A percentile compares a stretch with the other conserved stretches of the same genome.
phyloP scores from a whole-genome alignment of 1,284 basidiomycete species.

The Cystobasidiaceae sp. region DNA sequence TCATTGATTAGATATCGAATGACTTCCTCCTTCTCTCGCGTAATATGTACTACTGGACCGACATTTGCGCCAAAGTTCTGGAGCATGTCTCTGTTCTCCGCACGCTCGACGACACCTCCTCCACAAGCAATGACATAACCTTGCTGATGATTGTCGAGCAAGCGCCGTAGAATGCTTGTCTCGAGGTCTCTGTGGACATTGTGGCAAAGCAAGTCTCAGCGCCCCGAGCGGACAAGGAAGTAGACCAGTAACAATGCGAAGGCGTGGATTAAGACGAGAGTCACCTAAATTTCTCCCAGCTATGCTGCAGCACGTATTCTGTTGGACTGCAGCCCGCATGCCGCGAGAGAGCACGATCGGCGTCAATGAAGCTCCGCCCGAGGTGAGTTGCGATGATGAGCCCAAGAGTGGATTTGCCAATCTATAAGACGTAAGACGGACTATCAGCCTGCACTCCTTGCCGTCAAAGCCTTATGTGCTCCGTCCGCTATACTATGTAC shows the following conservation, averaged over 20 bases:
- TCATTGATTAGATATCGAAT: slow-evolving; percentile 22
- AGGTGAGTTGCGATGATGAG: slow-evolving; percentile 40
- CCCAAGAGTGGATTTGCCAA: slow-evolving; percentile 41
- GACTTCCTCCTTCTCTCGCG: slow-evolving; percentile 20
- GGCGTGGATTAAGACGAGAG: not conserved
- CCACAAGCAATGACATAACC: slow-evolving; percentile 31
- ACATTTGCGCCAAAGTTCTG: slow-evolving; percentile 5
- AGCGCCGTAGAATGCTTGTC: slow-evolving; percentile 11
- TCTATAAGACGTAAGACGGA: no score
- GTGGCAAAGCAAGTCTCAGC: no score
- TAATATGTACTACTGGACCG: slow-evolving; percentile 24
- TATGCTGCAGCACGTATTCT: slow-evolving; percentile 30
- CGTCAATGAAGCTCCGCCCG: slow-evolving; percentile 37
- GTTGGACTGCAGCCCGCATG: slow-evolving; percentile 13
- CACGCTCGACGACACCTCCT: slow-evolving; percentile 30
- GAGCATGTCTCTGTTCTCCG: slow-evolving; percentile 25
- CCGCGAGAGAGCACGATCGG: slow-evolving; percentile 33
- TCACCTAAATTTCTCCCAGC: slow-evolving; percentile 33
- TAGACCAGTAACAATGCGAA: no score
- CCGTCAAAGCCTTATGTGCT: not conserved
- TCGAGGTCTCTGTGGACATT: slow-evolving; percentile 25
- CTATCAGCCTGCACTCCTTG: not conserved
- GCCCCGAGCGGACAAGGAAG: not conserved
- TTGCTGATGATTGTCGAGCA: slow-evolving; percentile 12
- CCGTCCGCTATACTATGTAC: no score